These are phyloP conservation scores for Magnolia changhungtana DNA, from an alignment of 164 flowering plant genomes.

Conservation along the genomic window DNA sequence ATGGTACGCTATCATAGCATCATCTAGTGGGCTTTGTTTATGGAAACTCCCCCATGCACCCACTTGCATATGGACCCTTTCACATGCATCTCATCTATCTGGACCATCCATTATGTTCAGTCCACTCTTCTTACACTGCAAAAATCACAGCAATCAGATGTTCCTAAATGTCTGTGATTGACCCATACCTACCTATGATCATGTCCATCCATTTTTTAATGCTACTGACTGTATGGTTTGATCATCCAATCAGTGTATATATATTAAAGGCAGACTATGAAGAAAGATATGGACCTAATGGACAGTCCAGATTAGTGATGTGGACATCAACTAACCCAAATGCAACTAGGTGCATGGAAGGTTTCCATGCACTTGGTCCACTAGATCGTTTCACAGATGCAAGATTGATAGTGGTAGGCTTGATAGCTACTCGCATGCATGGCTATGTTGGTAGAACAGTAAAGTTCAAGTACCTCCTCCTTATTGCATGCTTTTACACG, in stretches of 20 bases:
- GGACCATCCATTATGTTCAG: not conserved
- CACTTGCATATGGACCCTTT: no score
- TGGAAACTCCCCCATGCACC: no score
- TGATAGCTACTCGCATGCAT: slow-evolving; percentile 22
- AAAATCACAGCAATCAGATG: not conserved
- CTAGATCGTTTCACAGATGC: no score
- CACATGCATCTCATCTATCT: not conserved
- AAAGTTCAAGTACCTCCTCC: slow-evolving; percentile 22
- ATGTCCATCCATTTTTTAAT: not conserved
- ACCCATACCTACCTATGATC: not conserved
- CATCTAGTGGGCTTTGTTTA: not conserved
- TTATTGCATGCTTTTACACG: no score
- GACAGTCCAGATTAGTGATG: not conserved
- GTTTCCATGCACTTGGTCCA: no score
- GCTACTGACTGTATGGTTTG: not conserved
- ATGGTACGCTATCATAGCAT: slow-evolving; percentile 21
- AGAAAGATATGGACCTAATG: not conserved
- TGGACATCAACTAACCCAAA: no score
- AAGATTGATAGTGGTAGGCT: not conserved
- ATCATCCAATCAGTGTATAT: not conserved
- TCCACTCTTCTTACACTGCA: not conserved
- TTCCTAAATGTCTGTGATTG: no score
- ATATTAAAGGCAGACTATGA: not conserved
- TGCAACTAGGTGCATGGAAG: no score
- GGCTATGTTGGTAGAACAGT: slow-evolving; percentile 23